Evolutionary conservation across 352 stramenopile species (phyloP), one percentile per base, ranked within the genome.

Genomic region (Phytophthora sansomeana): DNA sequence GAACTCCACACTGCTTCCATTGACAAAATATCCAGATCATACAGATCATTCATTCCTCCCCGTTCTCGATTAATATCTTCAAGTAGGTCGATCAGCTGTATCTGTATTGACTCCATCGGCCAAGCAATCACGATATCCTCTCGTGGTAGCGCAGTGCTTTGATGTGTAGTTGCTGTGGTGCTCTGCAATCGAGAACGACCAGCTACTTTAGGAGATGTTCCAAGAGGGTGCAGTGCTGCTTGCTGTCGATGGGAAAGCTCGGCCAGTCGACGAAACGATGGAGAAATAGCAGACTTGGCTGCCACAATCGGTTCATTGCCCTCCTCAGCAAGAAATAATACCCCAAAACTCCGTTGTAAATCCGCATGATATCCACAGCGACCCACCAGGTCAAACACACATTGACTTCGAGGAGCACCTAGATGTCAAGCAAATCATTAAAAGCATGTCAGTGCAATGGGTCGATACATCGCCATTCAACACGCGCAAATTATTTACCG

Each of bases 301-400:
- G 43, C 36, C 11, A 72, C 36, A 54, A 67, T 68, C 8, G 6
- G 42, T 21, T 72, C 63, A 21, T 44, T 63, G 4, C 42, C 35
- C 10, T 74, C 60, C 30, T 78, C 74, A n/a, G 60, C 52, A 17
- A 74, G 52, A 42, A 80, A 80, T 5, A 80, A 21, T 29, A 74
- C 17, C 16, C 54, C 48, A 1, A 52, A 50, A 21, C 24, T 58
- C 16, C 26, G 7, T 24, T 51, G 53, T 32, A 82, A 46, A 48
- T 82, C 72, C 5, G 61, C 71, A 17, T 78, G 52, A 6, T 71
- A 82, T n/a, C 74, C 67, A 24, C 72, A 80, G 7, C 64, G 67
- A 4, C 57, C 74, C 43, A 59, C 72, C 13, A 60, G 46, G 35
- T 73, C 64, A 42, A 74, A 75, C 13, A 53, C 48, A 19, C 72